Percentiles rank a stretch among this genome's conserved stretches.
Conservation (phyloP, 768 basidiomycete genomes). For the Xerocomellus dryophilus region DNA sequence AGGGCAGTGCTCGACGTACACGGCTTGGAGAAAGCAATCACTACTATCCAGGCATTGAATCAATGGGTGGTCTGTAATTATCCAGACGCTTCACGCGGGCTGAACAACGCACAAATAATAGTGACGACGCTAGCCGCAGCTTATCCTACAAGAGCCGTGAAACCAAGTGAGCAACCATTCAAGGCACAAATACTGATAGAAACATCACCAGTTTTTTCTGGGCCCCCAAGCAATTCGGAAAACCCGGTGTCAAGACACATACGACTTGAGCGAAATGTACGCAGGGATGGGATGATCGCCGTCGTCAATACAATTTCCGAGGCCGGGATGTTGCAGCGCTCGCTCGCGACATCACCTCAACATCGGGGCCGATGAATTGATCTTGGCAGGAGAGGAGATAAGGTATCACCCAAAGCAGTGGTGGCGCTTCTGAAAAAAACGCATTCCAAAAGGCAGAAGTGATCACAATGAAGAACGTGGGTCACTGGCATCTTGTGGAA, state of each 20-base stretch:
- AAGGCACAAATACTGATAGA: background rate
- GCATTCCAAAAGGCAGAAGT: background rate
- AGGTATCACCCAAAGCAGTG: background rate
- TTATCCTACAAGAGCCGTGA: conserved; percentile 1
- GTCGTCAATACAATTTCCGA: conserved; percentile 1
- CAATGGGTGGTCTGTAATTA: background rate
- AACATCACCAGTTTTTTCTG: background rate
- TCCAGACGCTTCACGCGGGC: background rate
- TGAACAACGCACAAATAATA: background rate
- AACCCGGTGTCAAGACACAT: background rate
- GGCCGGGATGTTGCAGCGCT: conserved; percentile 1
- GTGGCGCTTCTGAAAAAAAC: conserved; percentile 2
- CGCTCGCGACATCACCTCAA: background rate
- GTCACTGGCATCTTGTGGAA: conserved; percentile 5
- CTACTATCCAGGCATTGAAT: too few species aligned
- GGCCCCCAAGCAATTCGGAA: background rate
- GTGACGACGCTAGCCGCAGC: background rate
- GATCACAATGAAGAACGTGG: background rate
- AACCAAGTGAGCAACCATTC: background rate
- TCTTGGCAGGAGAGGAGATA: conserved; percentile 2
- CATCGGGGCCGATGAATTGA: conserved; percentile 1
- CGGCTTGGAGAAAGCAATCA: background rate
- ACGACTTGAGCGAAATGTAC: background rate
- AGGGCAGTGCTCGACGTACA: conserved; percentile 14
- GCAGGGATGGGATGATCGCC: conserved; percentile 8